These are phyloP conservation scores for Phoma herbarum DNA, from an alignment of 2,329 filamentous ascomycete genomes.

Conservation along the genomic window DNA sequence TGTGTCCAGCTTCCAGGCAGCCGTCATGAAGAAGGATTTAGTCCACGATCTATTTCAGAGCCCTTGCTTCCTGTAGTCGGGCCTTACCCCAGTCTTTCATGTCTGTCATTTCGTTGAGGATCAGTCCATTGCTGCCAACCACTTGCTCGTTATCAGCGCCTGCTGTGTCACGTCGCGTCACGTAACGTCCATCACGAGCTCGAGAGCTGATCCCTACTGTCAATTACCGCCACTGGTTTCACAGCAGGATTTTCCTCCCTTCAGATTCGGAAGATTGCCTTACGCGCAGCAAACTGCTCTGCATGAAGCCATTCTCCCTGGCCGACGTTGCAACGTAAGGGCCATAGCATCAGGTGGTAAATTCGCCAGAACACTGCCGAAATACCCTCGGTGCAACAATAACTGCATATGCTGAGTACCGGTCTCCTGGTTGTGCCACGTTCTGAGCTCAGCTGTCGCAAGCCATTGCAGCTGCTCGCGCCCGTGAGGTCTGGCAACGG, in stretches of 20 bases:
- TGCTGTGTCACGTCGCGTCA: conserved; percentile 35
- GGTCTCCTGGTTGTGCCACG: conserved; percentile 34
- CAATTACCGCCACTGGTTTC: conserved; percentile 31
- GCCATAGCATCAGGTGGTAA: conserved; percentile 26
- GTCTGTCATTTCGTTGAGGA: conserved; percentile 17
- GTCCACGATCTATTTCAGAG: conserved; percentile 4
- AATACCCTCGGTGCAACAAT: conserved; percentile 27
- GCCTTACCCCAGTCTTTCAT: conserved; percentile 16
- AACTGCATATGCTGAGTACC: conserved; percentile 35
- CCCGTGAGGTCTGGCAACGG: conserved; percentile 21
- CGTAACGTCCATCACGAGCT: conserved; percentile 30
- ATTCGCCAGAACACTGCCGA: conserved; percentile 24
- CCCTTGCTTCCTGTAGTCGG: conserved; percentile 11
- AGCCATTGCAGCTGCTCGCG: conserved; percentile 20
- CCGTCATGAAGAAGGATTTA: conserved; percentile 2
- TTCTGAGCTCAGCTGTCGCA: conserved; percentile 27
- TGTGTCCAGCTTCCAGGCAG: background rate
- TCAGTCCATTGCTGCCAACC: conserved; percentile 18
- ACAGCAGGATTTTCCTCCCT: conserved; percentile 33
- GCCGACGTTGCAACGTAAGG: conserved; percentile 33
- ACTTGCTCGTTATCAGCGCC: conserved; percentile 26
- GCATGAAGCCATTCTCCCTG: conserved; percentile 29
- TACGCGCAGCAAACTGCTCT: conserved; percentile 26
- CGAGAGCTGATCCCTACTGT: conserved; percentile 29
- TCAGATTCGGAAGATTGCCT: conserved; percentile 28